Conservation (phyloP, 2,329 filamentous ascomycete species). For the Xylogone sp. region DNA sequence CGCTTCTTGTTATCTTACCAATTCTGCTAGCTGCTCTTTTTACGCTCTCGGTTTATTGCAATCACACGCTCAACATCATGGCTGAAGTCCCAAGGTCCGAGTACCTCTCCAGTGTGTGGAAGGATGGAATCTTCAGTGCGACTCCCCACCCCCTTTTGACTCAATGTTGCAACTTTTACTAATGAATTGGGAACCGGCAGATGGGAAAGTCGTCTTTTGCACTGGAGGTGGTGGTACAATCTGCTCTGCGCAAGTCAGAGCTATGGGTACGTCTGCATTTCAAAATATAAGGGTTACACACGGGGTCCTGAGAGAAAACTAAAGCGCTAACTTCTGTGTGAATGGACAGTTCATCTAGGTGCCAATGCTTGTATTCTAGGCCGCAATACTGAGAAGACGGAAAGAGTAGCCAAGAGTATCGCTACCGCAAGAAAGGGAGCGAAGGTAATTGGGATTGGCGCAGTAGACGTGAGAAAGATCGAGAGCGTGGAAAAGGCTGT, state of each 20-base stretch:
- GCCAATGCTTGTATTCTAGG: constrained; percentile 94
- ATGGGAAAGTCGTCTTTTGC: constrained; percentile 86
- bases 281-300: neutral
- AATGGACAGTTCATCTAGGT: constrained; percentile 66
- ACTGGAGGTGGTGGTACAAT: constrained; percentile 93
- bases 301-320: neutral
- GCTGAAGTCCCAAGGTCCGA: constrained; percentile 57
- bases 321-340: neutral
- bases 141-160: neutral
- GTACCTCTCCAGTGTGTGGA: constrained; percentile 82
- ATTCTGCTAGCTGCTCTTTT: neutral
- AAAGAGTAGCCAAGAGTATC: constrained; percentile 75
- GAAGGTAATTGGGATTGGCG: constrained; percentile 82
- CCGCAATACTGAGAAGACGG: constrained; percentile 84
- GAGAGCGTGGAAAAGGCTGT: constrained; percentile 70
- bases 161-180: neutral
- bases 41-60: neutral
- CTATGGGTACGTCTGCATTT: constrained; percentile 45
- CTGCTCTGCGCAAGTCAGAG: constrained; percentile 89
- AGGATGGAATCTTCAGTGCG: constrained; percentile 80
- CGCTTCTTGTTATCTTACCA: too few relatives aligned
- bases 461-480: constrained; percentile 72
- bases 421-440: constrained; percentile 73
- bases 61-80: neutral
- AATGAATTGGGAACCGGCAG: constrained; percentile 39